Evolutionary conservation across 768 basidiomycete species (phyloP), one percentile per base, ranked within the genome.

Genomic region (Suillus brevipes): DNA sequence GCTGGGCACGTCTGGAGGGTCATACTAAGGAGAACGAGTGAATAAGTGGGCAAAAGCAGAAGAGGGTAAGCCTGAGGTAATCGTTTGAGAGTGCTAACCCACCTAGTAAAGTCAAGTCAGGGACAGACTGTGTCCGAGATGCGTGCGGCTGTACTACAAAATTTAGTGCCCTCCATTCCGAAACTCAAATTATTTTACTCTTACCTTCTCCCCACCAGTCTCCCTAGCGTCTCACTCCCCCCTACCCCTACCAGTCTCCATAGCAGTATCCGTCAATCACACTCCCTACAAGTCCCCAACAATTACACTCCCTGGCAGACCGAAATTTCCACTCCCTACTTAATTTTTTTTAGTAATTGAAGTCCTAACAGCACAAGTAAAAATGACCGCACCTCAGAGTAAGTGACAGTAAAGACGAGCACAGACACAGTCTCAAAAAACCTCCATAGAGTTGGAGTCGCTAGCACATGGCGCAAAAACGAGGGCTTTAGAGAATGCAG

Each of bases 161-260:
- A 50, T 16, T 50, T 50, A 50, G 49, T 50, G 14, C 25, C 25
- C 23, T 50, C 25, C 23, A 50, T 50, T 50, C 49, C 3, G 13
- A 50, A 50, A 50, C 49, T 50, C 49, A 50, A 34, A 28, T 50
- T 50, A 50, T 50, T 50, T 50, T 50, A 50, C 49, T 50, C 49
- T 50, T 50, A 50, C 49, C 49, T 50, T 28, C 49, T n/a, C n/a
- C n/a, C n/a, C n/a, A n/a, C n/a, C n/a, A n/a, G n/a, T n/a, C n/a
- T n/a, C n/a, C n/a, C n/a, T n/a, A n/a, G n/a, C n/a, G n/a, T n/a
- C n/a, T n/a, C n/a, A n/a, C n/a, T n/a, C n/a, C n/a, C n/a, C n/a
- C n/a, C n/a, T n/a, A n/a, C n/a, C n/a, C n/a, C n/a, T n/a, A n/a
- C n/a, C n/a, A n/a, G n/a, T n/a, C n/a, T n/a, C n/a, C n/a, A n/a